phyloP scores from a whole-genome alignment of 345 rosid species.

The Atalantia buxifolia region DNA sequence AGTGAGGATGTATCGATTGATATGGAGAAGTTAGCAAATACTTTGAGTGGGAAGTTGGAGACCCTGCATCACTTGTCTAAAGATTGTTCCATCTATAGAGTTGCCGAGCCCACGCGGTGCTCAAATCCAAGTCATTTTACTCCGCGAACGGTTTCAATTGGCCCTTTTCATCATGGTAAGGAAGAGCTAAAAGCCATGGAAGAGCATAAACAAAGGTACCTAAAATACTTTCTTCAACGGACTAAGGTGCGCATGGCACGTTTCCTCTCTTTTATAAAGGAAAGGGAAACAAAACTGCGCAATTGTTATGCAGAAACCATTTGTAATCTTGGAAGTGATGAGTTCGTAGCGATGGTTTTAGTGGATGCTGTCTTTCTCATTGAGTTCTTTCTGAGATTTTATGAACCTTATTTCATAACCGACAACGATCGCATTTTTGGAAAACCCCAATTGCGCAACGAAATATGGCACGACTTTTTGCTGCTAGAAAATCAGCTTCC shows the following conservation, averaged over 20 bases:
- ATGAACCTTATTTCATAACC: accelerated
- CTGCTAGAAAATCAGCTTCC: too few species aligned
- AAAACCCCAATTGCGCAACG: accelerated
- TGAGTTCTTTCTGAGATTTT: too few species aligned
- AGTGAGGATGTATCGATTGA: not conserved
- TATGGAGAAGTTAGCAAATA: not conserved
- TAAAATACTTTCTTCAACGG: too few species aligned
- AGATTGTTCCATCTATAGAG: not conserved
- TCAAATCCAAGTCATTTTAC: not conserved
- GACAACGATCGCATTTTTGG: too few species aligned
- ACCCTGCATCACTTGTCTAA: not conserved
- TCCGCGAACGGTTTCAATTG: constrained; percentile 7
- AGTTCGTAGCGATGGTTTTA: too few species aligned
- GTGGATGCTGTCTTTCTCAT: too few species aligned
- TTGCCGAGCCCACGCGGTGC: not conserved
- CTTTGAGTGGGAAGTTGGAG: not conserved
- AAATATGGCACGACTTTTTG: accelerated
- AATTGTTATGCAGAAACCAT: not conserved
- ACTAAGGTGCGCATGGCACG: not conserved
- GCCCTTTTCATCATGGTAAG: constrained; percentile 16
- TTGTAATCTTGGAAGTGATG: too few species aligned
- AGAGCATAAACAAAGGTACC: too few species aligned
- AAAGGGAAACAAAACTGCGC: not conserved
- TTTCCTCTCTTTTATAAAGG: not conserved
- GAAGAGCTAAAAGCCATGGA: too few species aligned